These are phyloP conservation scores for Sarocladium oryzae DNA, from an alignment of 2,329 filamentous ascomycete genomes.

Conservation along the genomic window DNA sequence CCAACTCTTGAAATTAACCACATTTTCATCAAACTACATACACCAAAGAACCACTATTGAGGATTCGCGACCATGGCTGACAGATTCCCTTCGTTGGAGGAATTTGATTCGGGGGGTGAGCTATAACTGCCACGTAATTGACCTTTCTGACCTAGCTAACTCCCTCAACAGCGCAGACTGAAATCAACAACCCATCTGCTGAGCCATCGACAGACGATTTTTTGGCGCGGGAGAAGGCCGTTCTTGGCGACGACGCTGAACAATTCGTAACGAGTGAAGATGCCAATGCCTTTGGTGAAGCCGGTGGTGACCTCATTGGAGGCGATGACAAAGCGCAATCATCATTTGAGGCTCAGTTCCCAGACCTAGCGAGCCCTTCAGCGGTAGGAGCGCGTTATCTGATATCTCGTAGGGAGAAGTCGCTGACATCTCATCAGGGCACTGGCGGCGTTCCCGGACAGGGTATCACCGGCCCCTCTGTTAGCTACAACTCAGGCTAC, in stretches of 20 bases:
- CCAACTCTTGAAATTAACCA: neutral
- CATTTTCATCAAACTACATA: neutral
- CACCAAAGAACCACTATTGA: slow-evolving; percentile 15
- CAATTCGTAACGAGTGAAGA: slow-evolving; percentile 80
- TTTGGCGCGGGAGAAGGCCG: slow-evolving; percentile 81
- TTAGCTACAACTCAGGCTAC: slow-evolving; percentile 57
- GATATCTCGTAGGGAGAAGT: too few species aligned
- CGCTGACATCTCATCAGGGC: too few species aligned
- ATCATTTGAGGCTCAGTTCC: slow-evolving; percentile 82
- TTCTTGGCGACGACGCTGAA: slow-evolving; percentile 86
- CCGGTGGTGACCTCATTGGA: slow-evolving; percentile 65
- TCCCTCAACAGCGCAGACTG: slow-evolving; percentile 56
- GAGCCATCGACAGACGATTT: slow-evolving; percentile 71
- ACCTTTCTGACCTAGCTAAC: neutral
- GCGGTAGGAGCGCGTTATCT: too few species aligned
- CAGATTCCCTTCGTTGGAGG: slow-evolving; percentile 72
- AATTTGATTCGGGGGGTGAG: slow-evolving; percentile 63
- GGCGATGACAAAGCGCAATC: slow-evolving; percentile 49
- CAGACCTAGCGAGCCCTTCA: slow-evolving; percentile 54
- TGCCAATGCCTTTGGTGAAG: slow-evolving; percentile 55
- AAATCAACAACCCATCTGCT: slow-evolving; percentile 50
- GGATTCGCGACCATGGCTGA: slow-evolving; percentile 58
- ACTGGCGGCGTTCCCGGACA: slow-evolving; percentile 20
- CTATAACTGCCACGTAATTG: slow-evolving; percentile 11
- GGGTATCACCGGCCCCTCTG: slow-evolving; percentile 61